Conservation (phyloP, 2,329 filamentous ascomycete genomes). For the Diaporthe citri region DNA sequence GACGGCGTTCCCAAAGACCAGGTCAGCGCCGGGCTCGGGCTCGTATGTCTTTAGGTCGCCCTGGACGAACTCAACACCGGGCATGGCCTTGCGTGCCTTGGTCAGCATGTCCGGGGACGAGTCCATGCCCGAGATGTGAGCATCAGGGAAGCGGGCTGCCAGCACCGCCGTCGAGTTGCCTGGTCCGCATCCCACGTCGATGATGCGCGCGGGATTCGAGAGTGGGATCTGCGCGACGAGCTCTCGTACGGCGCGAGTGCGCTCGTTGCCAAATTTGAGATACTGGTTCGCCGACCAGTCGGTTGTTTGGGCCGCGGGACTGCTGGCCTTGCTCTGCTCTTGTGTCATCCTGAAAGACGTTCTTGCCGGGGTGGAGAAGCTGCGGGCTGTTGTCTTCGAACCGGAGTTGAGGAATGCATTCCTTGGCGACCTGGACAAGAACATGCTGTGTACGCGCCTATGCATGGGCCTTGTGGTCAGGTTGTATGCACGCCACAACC, state of each 20-base stretch:
- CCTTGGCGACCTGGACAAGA: not conserved
- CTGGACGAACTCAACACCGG: conserved; percentile 58
- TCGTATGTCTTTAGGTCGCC: conserved; percentile 60
- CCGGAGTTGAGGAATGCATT: not conserved
- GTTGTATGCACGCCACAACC: not conserved
- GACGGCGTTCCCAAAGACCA: conserved; percentile 69
- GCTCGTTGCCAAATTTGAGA: conserved; percentile 65
- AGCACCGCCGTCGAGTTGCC: conserved; percentile 69
- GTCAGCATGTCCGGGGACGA: conserved; percentile 67
- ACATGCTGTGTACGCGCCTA: not conserved
- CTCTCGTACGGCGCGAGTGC: conserved; percentile 66
- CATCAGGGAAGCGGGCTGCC: conserved; percentile 58
- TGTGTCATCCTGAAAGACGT: conserved; percentile 29
- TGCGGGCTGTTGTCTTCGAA: not conserved
- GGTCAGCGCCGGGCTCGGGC: conserved; percentile 50
- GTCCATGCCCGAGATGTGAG: conserved; percentile 65
- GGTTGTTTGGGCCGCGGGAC: not conserved
- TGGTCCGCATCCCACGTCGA: conserved; percentile 72
- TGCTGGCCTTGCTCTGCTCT: conserved; percentile 7
- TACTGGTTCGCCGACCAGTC: conserved; percentile 71
- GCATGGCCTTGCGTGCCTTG: conserved; percentile 57
- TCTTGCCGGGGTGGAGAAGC: not conserved
- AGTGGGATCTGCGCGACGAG: conserved; percentile 62
- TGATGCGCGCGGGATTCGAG: conserved; percentile 55
- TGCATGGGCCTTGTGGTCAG: not conserved